phyloP scores from a whole-genome alignment of 257 asterid genomes.

The Osmanthus fragrans region DNA sequence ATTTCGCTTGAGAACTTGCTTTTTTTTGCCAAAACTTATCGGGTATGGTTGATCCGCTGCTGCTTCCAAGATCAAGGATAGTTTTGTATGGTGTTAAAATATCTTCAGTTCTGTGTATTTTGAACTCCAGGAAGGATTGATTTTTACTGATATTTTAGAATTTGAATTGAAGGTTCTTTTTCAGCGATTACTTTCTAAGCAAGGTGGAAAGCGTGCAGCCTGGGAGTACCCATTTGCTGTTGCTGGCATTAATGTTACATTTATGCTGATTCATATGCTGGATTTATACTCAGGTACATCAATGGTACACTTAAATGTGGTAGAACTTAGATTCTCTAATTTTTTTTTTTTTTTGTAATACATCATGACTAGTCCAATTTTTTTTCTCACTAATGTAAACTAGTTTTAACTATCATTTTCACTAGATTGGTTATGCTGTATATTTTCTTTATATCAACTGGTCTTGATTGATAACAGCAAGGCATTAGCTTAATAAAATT shows the following conservation, averaged over 20 bases:
- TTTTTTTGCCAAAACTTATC: constrained; percentile 70
- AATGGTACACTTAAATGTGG: background rate
- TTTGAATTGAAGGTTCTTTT: constrained; percentile 76
- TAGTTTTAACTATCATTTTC: background rate
- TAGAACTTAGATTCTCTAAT: background rate
- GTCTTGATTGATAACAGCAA: background rate
- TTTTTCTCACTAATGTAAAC: background rate
- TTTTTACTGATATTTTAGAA: constrained; percentile 55
- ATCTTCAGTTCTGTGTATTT: background rate
- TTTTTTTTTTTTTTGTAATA: background rate
- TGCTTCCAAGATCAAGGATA: constrained; percentile 25
- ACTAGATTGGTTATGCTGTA: background rate
- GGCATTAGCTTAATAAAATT: background rate
- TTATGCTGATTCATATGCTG: constrained; percentile 91
- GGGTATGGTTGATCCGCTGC: constrained; percentile 61
- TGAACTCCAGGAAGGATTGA: constrained; percentile 12
- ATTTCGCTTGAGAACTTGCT: constrained; percentile 92
- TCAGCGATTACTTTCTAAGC: constrained; percentile 78
- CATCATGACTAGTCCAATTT: background rate
- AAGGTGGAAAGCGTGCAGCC: constrained; percentile 67
- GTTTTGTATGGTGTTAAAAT: constrained; percentile 10
- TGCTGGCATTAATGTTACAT: constrained; percentile 82
- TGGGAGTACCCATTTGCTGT: constrained; percentile 99
- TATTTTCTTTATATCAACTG: background rate
- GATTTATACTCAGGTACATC: constrained; percentile 71